Base-by-base conservation (phyloP, 371 early-diverging fungal genomes). In the Blakeslea trispora region DNA sequence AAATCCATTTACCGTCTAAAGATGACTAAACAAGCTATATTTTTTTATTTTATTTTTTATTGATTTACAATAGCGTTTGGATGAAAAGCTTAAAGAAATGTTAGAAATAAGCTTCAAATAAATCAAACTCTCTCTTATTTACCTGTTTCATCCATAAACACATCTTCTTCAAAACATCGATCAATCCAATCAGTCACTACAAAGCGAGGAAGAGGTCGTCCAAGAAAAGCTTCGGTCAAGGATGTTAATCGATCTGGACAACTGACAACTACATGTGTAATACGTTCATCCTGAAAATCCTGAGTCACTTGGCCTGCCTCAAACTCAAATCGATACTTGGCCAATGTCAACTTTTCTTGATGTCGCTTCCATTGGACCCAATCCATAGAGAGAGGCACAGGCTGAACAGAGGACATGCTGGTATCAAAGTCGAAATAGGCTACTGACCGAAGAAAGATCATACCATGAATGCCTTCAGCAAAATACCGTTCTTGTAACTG, bases 251-350 rank as follows among this genome's bases (percentile, higher is more conserved):
- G 46, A n/a, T 50, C 42, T 2, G 65, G 32, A 37, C 66, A 49
- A 28, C 69, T 63, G 18, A 71, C 23, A 0, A 79, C 23, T 9
- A 79, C 66, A 59, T 75, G 75, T 5, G 79, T 75, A 1, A 79
- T 56, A 11, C 55, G 45, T 23, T 53, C 39, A 21, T 62, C 51
- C 1, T 24, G 15, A 1, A 55, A 49, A n/a, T 47, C 22, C 5
- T 35, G 11, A 6, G 39, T 17, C 5, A 65, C 23, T 4, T 22
- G 21, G 0, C 70, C 78, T 9, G 69, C 71, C 41, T 64, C 59
- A 45, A 68, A 72, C 19, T 54, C 52, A 19, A 70, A 53, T 10
- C 49, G 40, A 10, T 31, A 3, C 17, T 47, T 44, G 7, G 55
- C 44, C 19, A 63, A 15, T 0, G 44, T 41, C 5, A 73, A n/a